phyloP scores from a whole-genome alignment of 306 rosid genomes.

The Quercus robur region DNA sequence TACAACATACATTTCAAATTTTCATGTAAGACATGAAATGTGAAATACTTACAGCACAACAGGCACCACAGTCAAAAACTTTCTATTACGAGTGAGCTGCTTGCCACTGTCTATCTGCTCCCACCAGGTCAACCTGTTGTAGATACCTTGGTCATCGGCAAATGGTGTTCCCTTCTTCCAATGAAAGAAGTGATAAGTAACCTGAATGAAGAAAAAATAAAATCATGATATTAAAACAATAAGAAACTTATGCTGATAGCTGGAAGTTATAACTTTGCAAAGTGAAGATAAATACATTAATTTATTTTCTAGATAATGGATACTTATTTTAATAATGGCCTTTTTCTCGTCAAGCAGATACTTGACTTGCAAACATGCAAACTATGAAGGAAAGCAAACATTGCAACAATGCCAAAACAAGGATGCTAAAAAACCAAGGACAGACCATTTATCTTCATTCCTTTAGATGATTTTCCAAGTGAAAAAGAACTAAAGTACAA shows the following conservation, averaged over 20 bases:
- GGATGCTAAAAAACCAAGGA: background rate
- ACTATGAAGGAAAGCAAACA: background rate
- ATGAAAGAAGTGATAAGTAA: slow-evolving; percentile 41
- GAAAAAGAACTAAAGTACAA: background rate
- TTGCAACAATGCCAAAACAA: background rate
- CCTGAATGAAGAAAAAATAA: slow-evolving; percentile 13
- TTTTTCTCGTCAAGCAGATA: background rate
- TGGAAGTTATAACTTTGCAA: background rate
- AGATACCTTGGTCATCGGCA: slow-evolving; percentile 49
- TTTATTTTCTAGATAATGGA: background rate
- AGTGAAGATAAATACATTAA: background rate
- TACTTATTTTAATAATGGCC: background rate
- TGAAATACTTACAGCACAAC: slow-evolving; percentile 33
- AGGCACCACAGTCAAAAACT: slow-evolving; percentile 41
- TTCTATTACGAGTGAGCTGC: slow-evolving; percentile 44
- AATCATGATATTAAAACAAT: background rate
- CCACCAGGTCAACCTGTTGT: slow-evolving; percentile 48
- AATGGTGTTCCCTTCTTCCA: slow-evolving; percentile 52
- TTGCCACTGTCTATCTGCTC: slow-evolving; percentile 47
- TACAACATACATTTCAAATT: background rate
- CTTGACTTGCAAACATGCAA: background rate
- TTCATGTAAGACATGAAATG: background rate
- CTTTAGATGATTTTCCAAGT: background rate
- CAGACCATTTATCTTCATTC: background rate
- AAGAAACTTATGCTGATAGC: background rate